A percentile compares a stretch with the other conserved stretches of the same genome.
phyloP scores from a whole-genome alignment of 2,329 filamentous ascomycete genomes.

The Talaromyces sp. region DNA sequence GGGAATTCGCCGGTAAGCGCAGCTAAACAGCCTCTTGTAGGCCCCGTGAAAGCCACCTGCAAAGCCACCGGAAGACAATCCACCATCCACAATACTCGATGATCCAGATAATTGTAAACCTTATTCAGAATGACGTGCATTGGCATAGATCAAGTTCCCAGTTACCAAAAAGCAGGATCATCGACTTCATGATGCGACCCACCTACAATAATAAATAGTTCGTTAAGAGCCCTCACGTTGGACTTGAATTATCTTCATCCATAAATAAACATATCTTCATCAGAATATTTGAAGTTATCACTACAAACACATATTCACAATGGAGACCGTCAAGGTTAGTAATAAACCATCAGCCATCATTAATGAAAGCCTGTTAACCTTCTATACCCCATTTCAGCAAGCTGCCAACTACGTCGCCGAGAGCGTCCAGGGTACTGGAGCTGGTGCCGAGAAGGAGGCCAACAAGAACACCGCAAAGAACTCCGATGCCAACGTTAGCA shows the following conservation, averaged over 20 bases:
- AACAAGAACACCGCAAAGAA: slow-evolving; percentile 72
- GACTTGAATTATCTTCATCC: background rate
- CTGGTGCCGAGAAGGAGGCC: slow-evolving; percentile 65
- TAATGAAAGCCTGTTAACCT: background rate
- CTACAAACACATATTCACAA: slow-evolving; percentile 5
- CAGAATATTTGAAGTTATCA: background rate
- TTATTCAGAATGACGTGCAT: background rate
- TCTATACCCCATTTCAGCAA: slow-evolving; percentile 44
- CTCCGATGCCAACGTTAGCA: slow-evolving; percentile 54
- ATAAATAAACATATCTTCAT: background rate
- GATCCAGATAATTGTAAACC: background rate
- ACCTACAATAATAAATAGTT: background rate
- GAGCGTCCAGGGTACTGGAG: slow-evolving; percentile 60
- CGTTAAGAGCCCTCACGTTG: background rate
- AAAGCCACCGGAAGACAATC: background rate
- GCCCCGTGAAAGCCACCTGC: background rate
- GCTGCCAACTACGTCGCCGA: slow-evolving; percentile 71
- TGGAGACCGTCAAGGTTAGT: slow-evolving; percentile 26
- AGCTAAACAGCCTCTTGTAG: background rate
- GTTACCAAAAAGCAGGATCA: background rate
- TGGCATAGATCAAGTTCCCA: background rate
- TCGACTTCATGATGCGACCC: background rate
- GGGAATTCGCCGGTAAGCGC: background rate
- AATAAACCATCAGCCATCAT: background rate
- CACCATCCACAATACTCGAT: background rate